Conservation (phyloP, 1,139 yeast genomes). For the Entelexis paramagnoliae region DNA sequence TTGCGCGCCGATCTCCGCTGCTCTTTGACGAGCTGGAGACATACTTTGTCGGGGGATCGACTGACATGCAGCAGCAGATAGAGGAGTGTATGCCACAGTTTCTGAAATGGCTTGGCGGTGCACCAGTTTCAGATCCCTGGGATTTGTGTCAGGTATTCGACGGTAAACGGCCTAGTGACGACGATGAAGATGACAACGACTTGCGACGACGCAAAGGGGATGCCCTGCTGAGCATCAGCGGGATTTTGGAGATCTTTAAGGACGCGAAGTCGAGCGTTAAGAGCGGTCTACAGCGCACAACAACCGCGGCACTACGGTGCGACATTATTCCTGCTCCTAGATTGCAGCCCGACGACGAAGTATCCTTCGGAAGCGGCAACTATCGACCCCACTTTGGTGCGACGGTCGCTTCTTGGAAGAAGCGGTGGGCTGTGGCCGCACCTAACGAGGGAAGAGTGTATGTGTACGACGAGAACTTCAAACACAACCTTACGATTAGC, state of each 20-base stretch:
- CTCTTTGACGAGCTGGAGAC: conserved; percentile 36
- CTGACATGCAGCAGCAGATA: conserved; percentile 38
- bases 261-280: background rate
- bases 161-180: background rate
- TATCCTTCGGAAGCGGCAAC: background rate
- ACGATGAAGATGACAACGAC: background rate
- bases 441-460: conserved; percentile 21
- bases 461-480: conserved; percentile 7
- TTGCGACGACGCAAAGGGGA: background rate
- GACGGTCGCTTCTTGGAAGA: conserved; percentile 14
- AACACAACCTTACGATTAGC: background rate
- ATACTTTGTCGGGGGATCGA: conserved; percentile 44
- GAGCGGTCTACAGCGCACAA: background rate
- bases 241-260: background rate
- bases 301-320: background rate
- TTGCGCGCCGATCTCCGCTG: conserved; percentile 37
- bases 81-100: conserved; percentile 34
- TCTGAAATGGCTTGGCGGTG: conserved; percentile 36
- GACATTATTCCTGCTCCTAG: background rate
- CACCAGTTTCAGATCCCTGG: conserved; percentile 34
- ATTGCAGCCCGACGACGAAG: background rate
- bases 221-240: background rate
- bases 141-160: conserved; percentile 34
- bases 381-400: conserved; percentile 16
- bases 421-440: conserved; percentile 18